phyloP scores from a whole-genome alignment of 2,329 filamentous ascomycete genomes.

The Tolypocladium ovalisporum region DNA sequence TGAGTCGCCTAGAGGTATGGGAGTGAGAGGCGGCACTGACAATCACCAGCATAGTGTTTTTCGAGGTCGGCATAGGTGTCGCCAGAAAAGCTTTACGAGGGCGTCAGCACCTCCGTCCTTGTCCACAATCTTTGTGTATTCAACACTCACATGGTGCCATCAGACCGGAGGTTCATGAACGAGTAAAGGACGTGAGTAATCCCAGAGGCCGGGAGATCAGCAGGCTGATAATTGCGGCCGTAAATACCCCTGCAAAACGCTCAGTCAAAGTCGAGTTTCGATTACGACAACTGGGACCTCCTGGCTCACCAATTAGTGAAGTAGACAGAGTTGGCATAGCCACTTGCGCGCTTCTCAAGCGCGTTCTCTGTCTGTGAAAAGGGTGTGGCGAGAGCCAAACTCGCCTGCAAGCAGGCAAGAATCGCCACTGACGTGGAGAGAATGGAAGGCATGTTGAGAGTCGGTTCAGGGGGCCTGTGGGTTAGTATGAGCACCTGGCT shows the following conservation, averaged over 20 bases:
- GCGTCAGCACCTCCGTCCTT: neutral
- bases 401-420: conserved; percentile 13
- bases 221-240: conserved; percentile 59
- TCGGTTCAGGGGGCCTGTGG: neutral
- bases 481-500: neutral
- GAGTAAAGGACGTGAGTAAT: conserved; percentile 72
- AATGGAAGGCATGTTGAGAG: conserved; percentile 13
- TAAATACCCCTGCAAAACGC: conserved; percentile 53
- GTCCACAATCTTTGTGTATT: neutral
- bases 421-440: conserved; percentile 14
- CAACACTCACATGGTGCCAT: conserved; percentile 57
- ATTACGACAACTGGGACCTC: neutral
- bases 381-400: conserved; percentile 11
- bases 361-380: conserved; percentile 1
- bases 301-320: conserved; percentile 36
- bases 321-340: conserved; percentile 29
- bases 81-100: conserved; percentile 40
- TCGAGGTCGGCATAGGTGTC: conserved; percentile 61
- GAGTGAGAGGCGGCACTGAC: conserved; percentile 17
- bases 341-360: conserved; percentile 10
- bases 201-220: conserved; percentile 56
- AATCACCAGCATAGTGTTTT: conserved; percentile 63
- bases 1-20: neutral
- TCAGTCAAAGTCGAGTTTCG: neutral
- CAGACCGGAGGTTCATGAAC: conserved; percentile 63